phyloP scores from a whole-genome alignment of 1,284 basidiomycete genomes.

The Ceratobasidium theobromae region DNA sequence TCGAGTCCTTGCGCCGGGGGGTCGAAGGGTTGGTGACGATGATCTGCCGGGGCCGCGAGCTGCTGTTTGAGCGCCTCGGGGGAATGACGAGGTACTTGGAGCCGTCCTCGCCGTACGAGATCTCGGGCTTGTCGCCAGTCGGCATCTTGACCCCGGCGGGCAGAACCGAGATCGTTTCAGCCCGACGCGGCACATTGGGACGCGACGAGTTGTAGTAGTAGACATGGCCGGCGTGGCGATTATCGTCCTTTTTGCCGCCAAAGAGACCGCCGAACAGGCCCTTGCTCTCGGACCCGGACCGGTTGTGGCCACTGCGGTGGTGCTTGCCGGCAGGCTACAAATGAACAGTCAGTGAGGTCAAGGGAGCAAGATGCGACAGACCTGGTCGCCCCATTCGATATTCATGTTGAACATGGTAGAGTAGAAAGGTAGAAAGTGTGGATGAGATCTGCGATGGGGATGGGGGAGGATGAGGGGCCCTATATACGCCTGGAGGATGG shows the following conservation, averaged over 20 bases:
- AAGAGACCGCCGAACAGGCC: conserved; percentile 18
- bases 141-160: conserved; percentile 24
- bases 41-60: conserved; percentile 25
- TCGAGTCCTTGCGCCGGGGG: conserved; percentile 15
- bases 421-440: neutral
- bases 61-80: conserved; percentile 17
- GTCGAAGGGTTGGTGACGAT: conserved; percentile 8
- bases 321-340: neutral
- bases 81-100: conserved; percentile 31
- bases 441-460: neutral
- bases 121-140: conserved; percentile 9
- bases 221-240: neutral
- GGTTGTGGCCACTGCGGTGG: neutral
- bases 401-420: conserved; percentile 22
- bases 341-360: neutral
- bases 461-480: neutral
- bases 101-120: conserved; percentile 25
- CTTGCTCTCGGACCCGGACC: conserved; percentile 4
- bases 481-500: conserved; percentile 10
- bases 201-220: conserved; percentile 13
- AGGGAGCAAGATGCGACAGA: neutral
- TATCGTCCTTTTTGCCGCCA: neutral
- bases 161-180: conserved; percentile 11
- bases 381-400: conserved; percentile 15
- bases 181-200: neutral